These are phyloP conservation scores for Alternaria sp. DNA, from an alignment of 2,329 filamentous ascomycete species.

Conservation along the genomic window DNA sequence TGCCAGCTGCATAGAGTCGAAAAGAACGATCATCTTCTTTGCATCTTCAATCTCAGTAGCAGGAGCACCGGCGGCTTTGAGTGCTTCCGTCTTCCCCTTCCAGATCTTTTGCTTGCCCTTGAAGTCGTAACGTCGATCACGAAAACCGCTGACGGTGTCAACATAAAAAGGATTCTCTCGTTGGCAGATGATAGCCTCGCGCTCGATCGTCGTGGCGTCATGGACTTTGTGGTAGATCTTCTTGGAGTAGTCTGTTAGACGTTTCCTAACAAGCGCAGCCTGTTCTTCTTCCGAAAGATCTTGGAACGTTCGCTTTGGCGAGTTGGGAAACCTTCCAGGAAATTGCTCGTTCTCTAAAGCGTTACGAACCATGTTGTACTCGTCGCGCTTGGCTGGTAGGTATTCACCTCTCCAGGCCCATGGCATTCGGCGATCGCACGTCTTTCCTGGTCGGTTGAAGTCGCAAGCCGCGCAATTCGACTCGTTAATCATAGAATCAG, in stretches of 20 bases:
- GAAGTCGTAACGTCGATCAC: conserved; percentile 97
- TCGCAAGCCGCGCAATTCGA: conserved; percentile 97
- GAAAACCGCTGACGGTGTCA: conserved; percentile 92
- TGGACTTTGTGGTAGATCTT: conserved; percentile 99
- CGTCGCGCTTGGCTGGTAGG: conserved; percentile 91
- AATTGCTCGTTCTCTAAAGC: conserved; percentile 92
- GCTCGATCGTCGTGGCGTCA: conserved; percentile 88
- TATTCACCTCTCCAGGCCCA: conserved; percentile 99
- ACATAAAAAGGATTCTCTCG: conserved; percentile 99
- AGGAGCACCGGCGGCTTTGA: conserved; percentile 83
- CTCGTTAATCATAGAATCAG: conserved; percentile 98
- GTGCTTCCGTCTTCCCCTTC: conserved; percentile 92
- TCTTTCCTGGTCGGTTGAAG: conserved; percentile 97
- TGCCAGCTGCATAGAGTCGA: conserved; percentile 92
- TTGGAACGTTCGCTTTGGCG: conserved; percentile 76
- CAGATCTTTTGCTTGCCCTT: conserved; percentile 98
- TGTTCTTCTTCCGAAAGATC: conserved; percentile 86
- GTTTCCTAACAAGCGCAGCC: conserved; percentile 79
- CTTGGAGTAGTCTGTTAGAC: conserved; percentile 90
- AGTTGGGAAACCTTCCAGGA: conserved; percentile 77
- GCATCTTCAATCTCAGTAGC: conserved; percentile 84
- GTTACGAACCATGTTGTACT: conserved; percentile 98
- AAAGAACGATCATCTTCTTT: conserved; percentile 98
- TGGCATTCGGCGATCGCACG: conserved; percentile 90
- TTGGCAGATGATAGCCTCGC: conserved; percentile 98